Evolutionary conservation across 1,139 yeast genomes (phyloP).

Genomic region (Zhuliangozyma blackwelliae): DNA sequence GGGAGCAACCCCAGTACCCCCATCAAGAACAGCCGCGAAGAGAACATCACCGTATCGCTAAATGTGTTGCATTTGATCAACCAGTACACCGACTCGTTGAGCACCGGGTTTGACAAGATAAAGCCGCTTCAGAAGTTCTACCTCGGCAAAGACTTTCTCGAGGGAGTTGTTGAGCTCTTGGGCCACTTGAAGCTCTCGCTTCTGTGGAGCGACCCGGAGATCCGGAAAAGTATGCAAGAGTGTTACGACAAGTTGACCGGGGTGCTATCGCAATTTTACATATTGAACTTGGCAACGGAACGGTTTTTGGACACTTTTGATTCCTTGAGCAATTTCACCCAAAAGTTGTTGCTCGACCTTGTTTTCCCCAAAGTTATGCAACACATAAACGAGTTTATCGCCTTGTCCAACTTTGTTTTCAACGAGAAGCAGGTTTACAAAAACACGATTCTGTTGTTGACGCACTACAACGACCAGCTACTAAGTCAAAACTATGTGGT

Average conservation of each 20-base stretch:
- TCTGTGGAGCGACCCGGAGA: slow-evolving; percentile 23
- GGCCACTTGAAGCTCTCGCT: slow-evolving; percentile 30
- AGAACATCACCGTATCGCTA: slow-evolving; percentile 21
- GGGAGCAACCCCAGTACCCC: slow-evolving; percentile 37
- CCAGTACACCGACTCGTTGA: slow-evolving; percentile 28
- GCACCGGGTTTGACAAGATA: slow-evolving; percentile 24
- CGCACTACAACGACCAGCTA: slow-evolving; percentile 20
- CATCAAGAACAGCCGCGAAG: slow-evolving; percentile 8
- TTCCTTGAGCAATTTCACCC: slow-evolving; percentile 21
- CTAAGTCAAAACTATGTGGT: slow-evolving; percentile 24
- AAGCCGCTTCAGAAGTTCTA: slow-evolving; percentile 21
- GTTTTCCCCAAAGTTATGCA: slow-evolving; percentile 36
- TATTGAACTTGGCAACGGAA: slow-evolving; percentile 21
- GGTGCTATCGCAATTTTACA: slow-evolving; percentile 28
- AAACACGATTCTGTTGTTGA: slow-evolving; percentile 22
- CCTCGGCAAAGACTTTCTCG: slow-evolving; percentile 31
- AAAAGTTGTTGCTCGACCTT: slow-evolving; percentile 28
- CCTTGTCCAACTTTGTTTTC: slow-evolving; percentile 31
- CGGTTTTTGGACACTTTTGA: slow-evolving; percentile 20
- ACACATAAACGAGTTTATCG: slow-evolving; percentile 34
- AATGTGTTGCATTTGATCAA: slow-evolving; percentile 35
- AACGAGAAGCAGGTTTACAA: slow-evolving; percentile 31
- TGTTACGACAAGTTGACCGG: slow-evolving; percentile 22
- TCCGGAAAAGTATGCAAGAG: slow-evolving; percentile 15
- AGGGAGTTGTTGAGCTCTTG: slow-evolving; percentile 36